Base-by-base conservation (phyloP, 2,329 filamentous ascomycete species). In the Colletotrichum coccodes region DNA sequence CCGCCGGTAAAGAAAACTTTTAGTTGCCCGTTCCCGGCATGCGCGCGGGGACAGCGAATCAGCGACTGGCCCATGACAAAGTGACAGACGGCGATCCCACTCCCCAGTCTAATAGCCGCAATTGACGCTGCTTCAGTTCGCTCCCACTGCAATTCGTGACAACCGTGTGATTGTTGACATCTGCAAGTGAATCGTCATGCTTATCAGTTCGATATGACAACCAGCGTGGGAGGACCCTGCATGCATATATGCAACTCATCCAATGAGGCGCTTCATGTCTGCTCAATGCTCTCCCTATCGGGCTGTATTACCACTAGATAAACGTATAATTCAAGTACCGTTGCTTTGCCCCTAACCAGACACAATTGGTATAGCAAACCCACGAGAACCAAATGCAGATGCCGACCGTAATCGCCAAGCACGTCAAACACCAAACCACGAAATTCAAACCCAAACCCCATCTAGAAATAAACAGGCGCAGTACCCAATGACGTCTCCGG, bases 241-340 rank as follows among this genome's bases (percentile, higher is more conserved):
- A 36, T 36, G 14, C 28, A 23, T 6, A 7, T 36, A 28, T n/a
- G 32, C 18, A 40, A 6, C 34, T 32, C 53, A 16, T n/a, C 2
- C 26, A 40, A 50, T 42, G 59, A 28, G n/a, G 7, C 34, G 18
- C 47, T n/a, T 30, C 11, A 5, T 42, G 44, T 61, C 34, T 30
- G 32, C 9, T 56, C 49, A 69, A 56, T 54, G 62, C 54, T 66
- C 49, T 36, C 54, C 52, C 42, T 56, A 21, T 36, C 34, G 66
- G 54, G 62, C 49, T 65, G 66, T 66, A 69, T 69, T 69, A 69
- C 56, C 42, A 69, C 61, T 69, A 69, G 40, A 64, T 65, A 53
- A 67, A 56, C 61, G 40, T 65, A 65, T 60, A 69, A 69, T 50
- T 44, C 61, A 60, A 65, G 50, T 60, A 54, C 49, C 66, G 32